Base-by-base conservation (phyloP, 1,139 yeast species). In the Pichia sp. region DNA sequence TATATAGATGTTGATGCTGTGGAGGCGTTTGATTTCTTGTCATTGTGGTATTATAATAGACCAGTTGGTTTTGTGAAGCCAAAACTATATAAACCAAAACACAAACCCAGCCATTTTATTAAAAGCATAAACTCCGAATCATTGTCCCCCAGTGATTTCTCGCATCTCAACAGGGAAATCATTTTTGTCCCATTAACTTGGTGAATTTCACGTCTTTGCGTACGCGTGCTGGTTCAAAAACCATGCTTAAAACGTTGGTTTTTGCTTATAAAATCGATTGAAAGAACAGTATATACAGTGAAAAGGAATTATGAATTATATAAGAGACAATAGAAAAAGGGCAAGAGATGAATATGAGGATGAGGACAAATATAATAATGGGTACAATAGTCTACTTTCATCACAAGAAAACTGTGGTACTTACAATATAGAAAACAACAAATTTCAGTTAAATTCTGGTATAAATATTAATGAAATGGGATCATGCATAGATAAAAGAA, bases 1-100 rank as follows among this genome's bases (percentile, higher is more conserved):
- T 74, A 43, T 59, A 59, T 16, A 62, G 46, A 27, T 55, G 53
- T 34, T 51, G 54, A 28, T 42, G 46, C 16, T 48, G 42, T 22
- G 41, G 47, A 18, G 11, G 30, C 7, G 14, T 3, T 9, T 22
- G 27, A 11, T 5, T 29, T 42, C 10, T 18, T 3, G 25, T n/a
- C 34, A 42, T 42, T n/a, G 5, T 19, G 18, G 6, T 33, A 29
- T 29, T 9, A 9, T 29, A 29, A 29, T 29, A 9, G 31, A 29
- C 31, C 5, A 29, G 13, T 9, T 29, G 31, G 31, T 9, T 29
- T 29, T 29, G 13, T 9, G 10, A 9, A 9, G 31, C 7, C 7
- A 29, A 29, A 9, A 9, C 31, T 29, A 6, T 33, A 18, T 33
- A 16, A 16, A 33, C 10, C 8, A 16, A 33, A 16, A 33, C 25